Evolutionary conservation across 2,329 filamentous ascomycete species (phyloP).

Genomic region (Aspergillus tamarii): DNA sequence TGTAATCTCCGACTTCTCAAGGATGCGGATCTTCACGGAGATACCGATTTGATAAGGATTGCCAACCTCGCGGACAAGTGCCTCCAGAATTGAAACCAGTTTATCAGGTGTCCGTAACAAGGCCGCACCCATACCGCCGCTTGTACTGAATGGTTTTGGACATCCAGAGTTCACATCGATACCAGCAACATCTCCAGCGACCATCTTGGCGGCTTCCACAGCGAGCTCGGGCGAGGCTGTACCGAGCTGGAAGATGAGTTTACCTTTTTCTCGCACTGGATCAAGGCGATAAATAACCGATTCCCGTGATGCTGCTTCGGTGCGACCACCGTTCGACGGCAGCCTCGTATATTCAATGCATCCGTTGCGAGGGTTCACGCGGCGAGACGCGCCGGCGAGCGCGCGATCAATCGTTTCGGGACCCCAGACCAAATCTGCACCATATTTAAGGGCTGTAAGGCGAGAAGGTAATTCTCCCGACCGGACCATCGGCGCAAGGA

Average conservation of each 20-base stretch:
- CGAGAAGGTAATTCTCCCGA: conserved; percentile 94
- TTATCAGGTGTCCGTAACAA: conserved; percentile 82
- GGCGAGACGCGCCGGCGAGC: conserved; percentile 82
- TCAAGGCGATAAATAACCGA: conserved; percentile 84
- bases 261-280: conserved; percentile 72
- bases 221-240: conserved; percentile 81
- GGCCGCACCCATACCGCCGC: conserved; percentile 93
- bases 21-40: conserved; percentile 91
- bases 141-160: conserved; percentile 93
- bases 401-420: conserved; percentile 93
- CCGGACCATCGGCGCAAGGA: conserved; percentile 96
- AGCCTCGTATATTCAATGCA: conserved; percentile 84
- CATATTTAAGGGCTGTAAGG: conserved; percentile 87
- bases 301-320: conserved; percentile 48
- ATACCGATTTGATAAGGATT: conserved; percentile 85
- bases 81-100: conserved; percentile 79
- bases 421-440: conserved; percentile 96
- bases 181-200: conserved; percentile 85
- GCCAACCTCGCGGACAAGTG: conserved; percentile 77
- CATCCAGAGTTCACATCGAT: conserved; percentile 99
- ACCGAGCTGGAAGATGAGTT: conserved; percentile 88
- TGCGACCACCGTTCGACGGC: conserved; percentile 67
- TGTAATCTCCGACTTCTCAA: conserved; percentile 76
- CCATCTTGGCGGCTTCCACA: conserved; percentile 79
- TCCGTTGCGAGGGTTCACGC: conserved; percentile 72